Evolutionary conservation across 164 flowering plant genomes (phyloP).

Genomic region (Akebia trifoliata): DNA sequence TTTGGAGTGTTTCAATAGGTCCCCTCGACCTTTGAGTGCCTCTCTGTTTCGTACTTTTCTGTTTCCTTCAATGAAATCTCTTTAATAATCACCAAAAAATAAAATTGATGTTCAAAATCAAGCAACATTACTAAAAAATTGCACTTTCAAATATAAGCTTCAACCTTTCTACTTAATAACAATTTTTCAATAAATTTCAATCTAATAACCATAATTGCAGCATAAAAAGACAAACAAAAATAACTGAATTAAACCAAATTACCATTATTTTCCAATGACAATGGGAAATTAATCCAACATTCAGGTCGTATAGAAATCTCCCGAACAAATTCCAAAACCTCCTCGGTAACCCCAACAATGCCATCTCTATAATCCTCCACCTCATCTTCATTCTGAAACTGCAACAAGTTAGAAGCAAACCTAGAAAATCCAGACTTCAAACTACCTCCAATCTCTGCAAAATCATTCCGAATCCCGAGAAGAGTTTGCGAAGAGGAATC

Average conservation of each 20-base stretch:
- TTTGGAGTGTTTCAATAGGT: too few relatives aligned
- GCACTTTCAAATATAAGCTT: too few relatives aligned
- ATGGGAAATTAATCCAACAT: constrained; percentile 53
- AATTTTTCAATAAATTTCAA: too few relatives aligned
- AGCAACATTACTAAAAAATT: too few relatives aligned
- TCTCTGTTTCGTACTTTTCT: too few relatives aligned
- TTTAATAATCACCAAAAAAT: too few relatives aligned
- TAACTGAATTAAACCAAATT: constrained; percentile 1
- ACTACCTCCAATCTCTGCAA: constrained; percentile 52
- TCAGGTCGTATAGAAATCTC: constrained; percentile 36
- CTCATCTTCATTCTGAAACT: constrained; percentile 18
- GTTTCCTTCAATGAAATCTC: too few relatives aligned
- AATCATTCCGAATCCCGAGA: constrained; percentile 43
- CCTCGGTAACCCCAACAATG: constrained; percentile 39
- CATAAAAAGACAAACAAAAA: not conserved
- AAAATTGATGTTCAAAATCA: too few relatives aligned
- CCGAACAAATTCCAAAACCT: constrained; percentile 39
- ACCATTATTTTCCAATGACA: constrained; percentile 28
- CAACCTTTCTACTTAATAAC: too few relatives aligned
- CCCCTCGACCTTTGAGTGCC: too few relatives aligned
- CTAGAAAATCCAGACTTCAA: constrained; percentile 42
- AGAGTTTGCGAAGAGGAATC: constrained; percentile 23
- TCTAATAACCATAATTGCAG: too few relatives aligned
- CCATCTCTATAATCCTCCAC: constrained; percentile 25
- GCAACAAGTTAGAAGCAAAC: constrained; percentile 40